Conservation (phyloP, 2,329 filamentous ascomycete species). For the Passalora sequoiae region DNA sequence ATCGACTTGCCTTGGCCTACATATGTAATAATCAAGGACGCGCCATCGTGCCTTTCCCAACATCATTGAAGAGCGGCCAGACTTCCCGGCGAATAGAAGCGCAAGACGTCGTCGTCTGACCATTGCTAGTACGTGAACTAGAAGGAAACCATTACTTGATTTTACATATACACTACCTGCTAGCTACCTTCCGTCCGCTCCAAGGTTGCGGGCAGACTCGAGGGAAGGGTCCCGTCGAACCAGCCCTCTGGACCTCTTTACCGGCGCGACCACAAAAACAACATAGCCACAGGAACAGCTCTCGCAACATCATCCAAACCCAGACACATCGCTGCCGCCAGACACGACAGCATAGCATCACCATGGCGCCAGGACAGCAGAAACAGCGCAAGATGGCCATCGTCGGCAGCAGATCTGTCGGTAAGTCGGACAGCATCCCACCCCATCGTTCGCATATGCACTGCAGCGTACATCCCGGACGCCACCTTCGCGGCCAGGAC, state of each 20-base stretch:
- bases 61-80: too few relatives aligned
- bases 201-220: too few relatives aligned
- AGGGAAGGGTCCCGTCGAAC: too few relatives aligned
- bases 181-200: too few relatives aligned
- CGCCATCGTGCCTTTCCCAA: too few relatives aligned
- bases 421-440: conserved; percentile 45
- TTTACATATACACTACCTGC: conserved; percentile 1
- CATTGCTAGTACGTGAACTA: conserved; percentile 2
- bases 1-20: too few relatives aligned
- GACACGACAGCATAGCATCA: conserved; percentile 14
- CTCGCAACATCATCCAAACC: too few relatives aligned
- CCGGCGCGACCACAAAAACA: too few relatives aligned
- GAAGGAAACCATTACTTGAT: conserved; percentile 6
- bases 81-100: neutral
- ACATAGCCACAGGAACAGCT: too few relatives aligned
- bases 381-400: conserved; percentile 96
- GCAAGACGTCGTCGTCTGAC: neutral
- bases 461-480: conserved; percentile 4
- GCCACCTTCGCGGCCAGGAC: neutral
- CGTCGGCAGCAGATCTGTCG: conserved; percentile 88
- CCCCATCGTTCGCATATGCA: neutral
- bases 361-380: conserved; percentile 63
- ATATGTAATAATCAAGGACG: too few relatives aligned
- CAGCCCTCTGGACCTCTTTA: too few relatives aligned
- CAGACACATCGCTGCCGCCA: too few relatives aligned